Evolutionary conservation across 495 filamentous ascomycete genomes (phyloP).

Genomic region (Hypoxylon cercidicola): DNA sequence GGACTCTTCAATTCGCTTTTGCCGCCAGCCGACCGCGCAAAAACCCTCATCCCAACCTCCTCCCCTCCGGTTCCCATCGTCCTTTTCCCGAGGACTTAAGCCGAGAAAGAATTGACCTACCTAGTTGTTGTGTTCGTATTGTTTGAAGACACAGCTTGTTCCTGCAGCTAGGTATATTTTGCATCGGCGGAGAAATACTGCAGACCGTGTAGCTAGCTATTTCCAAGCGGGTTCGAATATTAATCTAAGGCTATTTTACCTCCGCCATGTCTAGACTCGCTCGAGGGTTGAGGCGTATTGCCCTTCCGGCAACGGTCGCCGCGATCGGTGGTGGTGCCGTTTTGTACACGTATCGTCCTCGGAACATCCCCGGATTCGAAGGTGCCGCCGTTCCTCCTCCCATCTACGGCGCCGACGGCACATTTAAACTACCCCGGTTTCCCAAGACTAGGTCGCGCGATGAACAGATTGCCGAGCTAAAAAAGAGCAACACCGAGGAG

Average conservation of each 20-base stretch:
- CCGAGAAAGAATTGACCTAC: constrained; percentile 1
- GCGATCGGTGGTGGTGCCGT: constrained; percentile 64
- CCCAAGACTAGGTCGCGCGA: constrained; percentile 77
- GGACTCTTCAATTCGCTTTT: constrained; percentile 21
- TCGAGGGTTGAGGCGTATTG: constrained; percentile 50
- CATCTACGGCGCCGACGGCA: constrained; percentile 79
- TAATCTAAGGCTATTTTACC: constrained; percentile 7
- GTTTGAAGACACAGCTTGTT: constrained; percentile 5
- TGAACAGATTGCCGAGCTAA: constrained; percentile 71
- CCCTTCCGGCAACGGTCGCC: constrained; percentile 50
- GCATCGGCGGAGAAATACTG: constrained; percentile 6
- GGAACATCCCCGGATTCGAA: constrained; percentile 86
- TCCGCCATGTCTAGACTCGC: constrained; percentile 43
- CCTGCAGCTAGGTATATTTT: constrained; percentile 16
- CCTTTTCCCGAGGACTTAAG: constrained; percentile 8
- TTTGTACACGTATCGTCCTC: constrained; percentile 83
- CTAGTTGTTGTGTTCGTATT: constrained; percentile 16
- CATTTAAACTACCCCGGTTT: constrained; percentile 82
- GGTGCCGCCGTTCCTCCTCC: constrained; percentile 83
- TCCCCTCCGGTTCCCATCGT: neutral
- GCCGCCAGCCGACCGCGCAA: constrained; percentile 19
- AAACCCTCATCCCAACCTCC: constrained; percentile 6
- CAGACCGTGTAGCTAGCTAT: constrained; percentile 12
- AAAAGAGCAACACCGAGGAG: constrained; percentile 57
- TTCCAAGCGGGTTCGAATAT: constrained; percentile 3